These are phyloP conservation scores for Pelargonium exstipulatum DNA, from an alignment of 441 rosid species.

Conservation along the genomic window DNA sequence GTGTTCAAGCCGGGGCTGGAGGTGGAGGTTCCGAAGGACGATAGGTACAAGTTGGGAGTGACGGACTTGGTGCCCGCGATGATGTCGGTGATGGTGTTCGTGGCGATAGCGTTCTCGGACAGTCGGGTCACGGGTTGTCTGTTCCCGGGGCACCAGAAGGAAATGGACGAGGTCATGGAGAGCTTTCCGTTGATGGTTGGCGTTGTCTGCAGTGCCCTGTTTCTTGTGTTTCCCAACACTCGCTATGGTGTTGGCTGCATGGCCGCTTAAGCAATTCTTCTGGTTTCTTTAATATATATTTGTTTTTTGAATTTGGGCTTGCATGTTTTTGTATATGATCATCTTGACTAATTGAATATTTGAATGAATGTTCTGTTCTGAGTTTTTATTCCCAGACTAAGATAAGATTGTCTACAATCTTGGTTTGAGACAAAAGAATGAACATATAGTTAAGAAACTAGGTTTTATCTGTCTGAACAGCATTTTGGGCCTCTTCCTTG, in stretches of 20 bases:
- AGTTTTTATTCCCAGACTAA: too few relatives aligned
- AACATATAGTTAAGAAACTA: too few relatives aligned
- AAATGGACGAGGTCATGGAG: conserved; percentile 2
- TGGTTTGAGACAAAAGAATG: too few relatives aligned
- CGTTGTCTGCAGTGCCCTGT: background rate
- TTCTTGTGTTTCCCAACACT: conserved; percentile 3
- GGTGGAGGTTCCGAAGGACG: conserved; percentile 58
- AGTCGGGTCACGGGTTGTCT: background rate
- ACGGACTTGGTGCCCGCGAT: background rate
- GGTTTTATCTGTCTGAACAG: conserved; percentile 10
- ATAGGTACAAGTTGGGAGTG: conserved; percentile 10
- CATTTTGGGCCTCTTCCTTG: conserved; percentile 23
- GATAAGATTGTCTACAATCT: too few relatives aligned
- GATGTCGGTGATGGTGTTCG: conserved; percentile 7
- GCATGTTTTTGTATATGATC: too few relatives aligned
- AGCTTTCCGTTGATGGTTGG: background rate
- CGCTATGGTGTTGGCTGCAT: conserved; percentile 4
- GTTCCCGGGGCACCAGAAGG: conserved; percentile 5
- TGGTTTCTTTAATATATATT: too few relatives aligned
- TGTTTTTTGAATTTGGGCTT: too few relatives aligned
- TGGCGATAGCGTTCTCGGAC: conserved; percentile 4
- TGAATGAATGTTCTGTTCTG: too few relatives aligned
- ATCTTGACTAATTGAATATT: too few relatives aligned
- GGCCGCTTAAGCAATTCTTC: background rate
- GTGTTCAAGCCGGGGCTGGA: conserved; percentile 73